A percentile compares a stretch with the other conserved stretches of the same genome.
These are phyloP conservation scores for Malassezia furfur DNA, from an alignment of 1,284 basidiomycete genomes.

Conservation along the genomic window DNA sequence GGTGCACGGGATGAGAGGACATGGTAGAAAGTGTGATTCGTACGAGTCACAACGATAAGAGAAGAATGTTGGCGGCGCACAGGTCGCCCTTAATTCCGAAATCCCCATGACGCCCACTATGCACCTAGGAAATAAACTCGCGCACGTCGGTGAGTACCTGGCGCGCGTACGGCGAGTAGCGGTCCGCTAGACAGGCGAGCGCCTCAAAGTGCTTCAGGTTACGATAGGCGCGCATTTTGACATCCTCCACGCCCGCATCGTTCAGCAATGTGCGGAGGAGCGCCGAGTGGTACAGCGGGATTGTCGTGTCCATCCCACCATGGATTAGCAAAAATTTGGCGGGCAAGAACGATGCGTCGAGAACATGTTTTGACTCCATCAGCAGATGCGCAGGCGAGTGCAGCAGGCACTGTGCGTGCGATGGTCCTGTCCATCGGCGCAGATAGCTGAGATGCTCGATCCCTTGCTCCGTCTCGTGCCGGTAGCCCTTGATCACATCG, in stretches of 20 bases:
- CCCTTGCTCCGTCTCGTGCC: constrained; percentile 44
- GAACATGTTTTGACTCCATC: constrained; percentile 48
- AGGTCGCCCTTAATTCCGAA: background rate
- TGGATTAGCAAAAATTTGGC: constrained; percentile 49
- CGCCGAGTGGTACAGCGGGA: constrained; percentile 48
- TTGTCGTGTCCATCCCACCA: constrained; percentile 47
- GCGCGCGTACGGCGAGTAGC: background rate
- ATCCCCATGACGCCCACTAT: background rate
- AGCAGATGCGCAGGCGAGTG: constrained; percentile 50
- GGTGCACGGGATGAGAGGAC: background rate
- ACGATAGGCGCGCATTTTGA: constrained; percentile 45
- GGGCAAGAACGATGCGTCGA: constrained; percentile 47
- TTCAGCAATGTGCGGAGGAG: constrained; percentile 49
- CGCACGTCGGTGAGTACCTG: background rate
- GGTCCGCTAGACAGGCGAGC: background rate
- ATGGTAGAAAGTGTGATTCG: background rate
- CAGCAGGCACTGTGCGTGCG: constrained; percentile 48
- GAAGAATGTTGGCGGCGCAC: background rate
- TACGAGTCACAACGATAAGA: background rate
- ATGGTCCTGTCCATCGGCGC: constrained; percentile 46
- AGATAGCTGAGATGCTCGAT: constrained; percentile 49
- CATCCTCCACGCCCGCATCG: constrained; percentile 48
- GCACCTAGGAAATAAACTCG: background rate
- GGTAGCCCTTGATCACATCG: constrained; percentile 49
- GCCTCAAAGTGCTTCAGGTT: constrained; percentile 37